Evolutionary conservation across 306 rosid species (phyloP), one percentile per base, ranked within the genome.

Genomic region (Arachis stenosperma): DNA sequence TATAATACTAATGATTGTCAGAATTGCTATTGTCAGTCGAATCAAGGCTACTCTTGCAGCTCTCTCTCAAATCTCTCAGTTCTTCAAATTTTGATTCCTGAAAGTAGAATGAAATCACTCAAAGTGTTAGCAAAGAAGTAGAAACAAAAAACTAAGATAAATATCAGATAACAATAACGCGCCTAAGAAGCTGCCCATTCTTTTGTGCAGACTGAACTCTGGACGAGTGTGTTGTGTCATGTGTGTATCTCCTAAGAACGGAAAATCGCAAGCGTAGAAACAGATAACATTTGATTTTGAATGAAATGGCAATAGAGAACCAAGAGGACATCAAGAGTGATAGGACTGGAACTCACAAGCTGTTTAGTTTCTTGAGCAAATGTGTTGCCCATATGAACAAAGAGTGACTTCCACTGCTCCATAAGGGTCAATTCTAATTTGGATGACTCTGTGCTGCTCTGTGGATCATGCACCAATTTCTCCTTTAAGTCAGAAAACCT

Each of bases 321-420:
- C 58, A 81, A 44, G 66, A 11, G 4, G 22, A 52, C 63, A 57
- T 10, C 15, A 61, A 15, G 59, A 66, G n/a, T 58, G 59, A 48
- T 56, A 69, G 71, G 69, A 65, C 12, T 46, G 77, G 61, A 74
- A 81, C 99, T 91, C 82, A 94, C 99, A 67, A 88, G 91, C 53
- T 88, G 91, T 72, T 54, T 84, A 73, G 77, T 81, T 75, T 94
- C 99, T 7, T 79, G 77, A n/a, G 75, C 84, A 60, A 89, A 78
- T 57, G 63, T 78, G 65, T 79, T 86, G 78, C 90, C 96, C 96
- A 86, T 85, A 53, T 83, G 87, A 83, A 67, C 81, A 81, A 91
- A 94, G 59, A 94, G 96, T 6, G 97, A 80, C 75, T 84, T 90
- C 97, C 96, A 94, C 67, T 91, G 97, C 74, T 82, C 84, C 71